Base-by-base conservation (phyloP, 805 yeast species). In the Metschnikowia aberdeeniae region DNA sequence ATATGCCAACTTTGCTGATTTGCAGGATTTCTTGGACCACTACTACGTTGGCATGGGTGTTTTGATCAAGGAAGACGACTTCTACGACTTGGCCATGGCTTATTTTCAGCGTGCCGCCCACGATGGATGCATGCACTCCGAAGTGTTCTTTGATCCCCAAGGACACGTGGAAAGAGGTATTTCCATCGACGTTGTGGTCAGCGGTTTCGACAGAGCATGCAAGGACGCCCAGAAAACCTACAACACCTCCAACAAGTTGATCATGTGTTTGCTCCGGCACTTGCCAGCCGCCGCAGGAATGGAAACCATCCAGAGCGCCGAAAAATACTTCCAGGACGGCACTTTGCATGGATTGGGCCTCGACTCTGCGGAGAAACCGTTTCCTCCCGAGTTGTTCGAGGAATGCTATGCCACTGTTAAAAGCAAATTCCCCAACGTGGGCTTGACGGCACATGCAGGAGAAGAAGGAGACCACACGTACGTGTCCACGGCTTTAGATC, bases 361-460 rank as follows among this genome's bases (percentile, higher is more conserved):
- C 45, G 92, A 86, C 61, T 85, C 93, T 2, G 69, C 88, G 33
- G 96, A 87, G 61, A 78, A 70, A 49, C 89, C 88, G 29, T 82
- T 82, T 66, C 92, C 90, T 12, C 92, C 95, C 9, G 72, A 76
- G 41, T 59, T 83, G 40, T 87, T 86, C 57, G 67, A 66, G 11
- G 86, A 83, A 40, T 82, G 89, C 60, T 87, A 82, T 61, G 54
- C 63, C 8, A 56, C 61, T 17, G 75, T 85, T 6, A 70, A 68
- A 44, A 66, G 69, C 20, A 59, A 69, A 34, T 77, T 71, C 57
- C 79, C 83, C 20, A 66, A 76, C 20, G 75, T 82, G 44, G 75
- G 80, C 33, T 70, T 84, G 44, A 87, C 95, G 31, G 92, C 95
- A 2, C 95, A 87, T 58, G 95, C 93, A 2, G 95, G 95, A 56